Evolutionary conservation across 2,329 filamentous ascomycete species (phyloP), one percentile per base, ranked within the genome.

Genomic region (Claviceps digitariae): DNA sequence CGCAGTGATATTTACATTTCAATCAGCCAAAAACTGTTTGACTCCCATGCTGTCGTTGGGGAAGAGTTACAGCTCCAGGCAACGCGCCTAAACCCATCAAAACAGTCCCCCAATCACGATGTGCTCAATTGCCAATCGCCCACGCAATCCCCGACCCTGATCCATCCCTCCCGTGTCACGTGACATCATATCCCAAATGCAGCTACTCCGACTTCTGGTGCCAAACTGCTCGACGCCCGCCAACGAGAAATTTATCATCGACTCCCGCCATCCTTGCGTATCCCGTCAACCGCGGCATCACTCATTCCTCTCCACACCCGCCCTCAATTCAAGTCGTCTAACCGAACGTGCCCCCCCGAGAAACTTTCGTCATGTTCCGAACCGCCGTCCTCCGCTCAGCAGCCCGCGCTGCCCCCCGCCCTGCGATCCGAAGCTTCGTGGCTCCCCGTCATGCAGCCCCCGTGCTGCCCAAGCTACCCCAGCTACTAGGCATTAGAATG

Each of bases 301-400:
- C n/a, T 6, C 29, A 31, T 4, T n/a, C 29, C 38, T 20, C 21
- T 48, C 23, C 44, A 31, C 44, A n/a, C 17, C 44, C 3, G 21
- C 38, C 56, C 34, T 53, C 52, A 31, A 44, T 51, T 34, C n/a
- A 34, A 34, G 8, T 7, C 25, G n/a, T 29, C 34, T n/a, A 38
- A 25, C 21, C 38, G 20, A 45, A 6, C 25, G 23, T 17, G 43
- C 12, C 15, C 17, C 6, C 27, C 15, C 43, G 27, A 17, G 17
- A 23, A 17, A 4, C 20, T 6, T 9, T 44, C 43, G 27, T 45
- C 51, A 97, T 97, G 91, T 90, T 96, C 79, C 87, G 91, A 75
- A 83, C 87, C 72, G 84, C 87, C 68, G 73, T 93, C 70, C 77
- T 91, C 75, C 86, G 86, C 74, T 85, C 87, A 66, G 81, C 86